phyloP scores from a whole-genome alignment of 345 rosid genomes.

The Ricinus communis region DNA sequence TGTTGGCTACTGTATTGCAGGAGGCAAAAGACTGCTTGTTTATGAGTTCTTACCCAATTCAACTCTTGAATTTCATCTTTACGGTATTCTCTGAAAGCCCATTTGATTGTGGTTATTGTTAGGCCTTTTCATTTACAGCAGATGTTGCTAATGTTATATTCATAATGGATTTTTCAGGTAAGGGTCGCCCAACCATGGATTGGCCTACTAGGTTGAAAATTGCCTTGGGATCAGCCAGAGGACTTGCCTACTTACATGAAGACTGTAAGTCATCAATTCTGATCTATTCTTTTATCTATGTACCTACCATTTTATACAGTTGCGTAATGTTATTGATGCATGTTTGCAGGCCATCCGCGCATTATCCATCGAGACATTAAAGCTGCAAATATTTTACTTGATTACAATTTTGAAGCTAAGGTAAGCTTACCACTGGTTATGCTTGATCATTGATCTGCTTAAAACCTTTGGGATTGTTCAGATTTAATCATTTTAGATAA shows the following conservation, averaged over 20 bases:
- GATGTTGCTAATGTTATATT: not conserved
- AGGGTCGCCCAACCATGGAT: slow-evolving; percentile 61
- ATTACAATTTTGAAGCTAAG: slow-evolving; percentile 67
- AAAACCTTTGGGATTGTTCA: not conserved
- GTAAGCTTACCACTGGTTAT: slow-evolving; percentile 28
- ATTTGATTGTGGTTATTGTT: not conserved
- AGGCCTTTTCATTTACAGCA: no score
- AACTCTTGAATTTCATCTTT: slow-evolving; percentile 76
- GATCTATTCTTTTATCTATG: no score
- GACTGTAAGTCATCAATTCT: slow-evolving; percentile 57
- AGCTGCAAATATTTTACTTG: slow-evolving; percentile 80
- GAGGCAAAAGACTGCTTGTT: slow-evolving; percentile 57
- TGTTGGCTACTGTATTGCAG: slow-evolving; percentile 72
- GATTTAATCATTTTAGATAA: not conserved
- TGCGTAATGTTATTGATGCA: not conserved
- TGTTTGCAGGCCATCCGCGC: slow-evolving; percentile 69
- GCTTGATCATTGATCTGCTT: not conserved
- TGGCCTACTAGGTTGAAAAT: slow-evolving; percentile 72
- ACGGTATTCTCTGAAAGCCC: slow-evolving; percentile 34
- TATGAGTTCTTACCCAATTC: slow-evolving; percentile 75
- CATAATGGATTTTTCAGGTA: slow-evolving; percentile 39
- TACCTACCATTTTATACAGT: not conserved
- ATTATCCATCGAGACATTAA: slow-evolving; percentile 95
- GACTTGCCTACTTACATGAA: slow-evolving; percentile 94
- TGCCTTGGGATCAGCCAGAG: slow-evolving; percentile 88